Percentiles rank a stretch among this genome's conserved stretches.
Conservation (phyloP, 208 protist species). For the Leishmania guyanensis region DNA sequence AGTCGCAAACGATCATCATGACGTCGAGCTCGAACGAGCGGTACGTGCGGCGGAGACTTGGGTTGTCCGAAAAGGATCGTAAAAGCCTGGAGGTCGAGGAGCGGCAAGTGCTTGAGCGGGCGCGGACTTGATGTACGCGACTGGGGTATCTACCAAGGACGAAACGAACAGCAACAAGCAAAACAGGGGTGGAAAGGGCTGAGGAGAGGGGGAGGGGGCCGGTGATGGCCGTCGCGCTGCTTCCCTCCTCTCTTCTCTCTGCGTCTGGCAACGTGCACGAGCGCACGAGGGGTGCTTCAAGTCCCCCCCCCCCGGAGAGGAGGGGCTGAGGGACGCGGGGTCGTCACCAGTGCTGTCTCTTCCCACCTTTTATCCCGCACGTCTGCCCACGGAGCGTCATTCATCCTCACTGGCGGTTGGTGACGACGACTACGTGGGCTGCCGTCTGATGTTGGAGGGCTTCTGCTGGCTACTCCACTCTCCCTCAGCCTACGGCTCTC, state of each 20-base stretch:
- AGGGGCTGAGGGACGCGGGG: background rate
- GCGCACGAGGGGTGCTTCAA: background rate
- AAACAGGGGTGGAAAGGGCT: background rate
- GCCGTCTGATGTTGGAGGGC: background rate
- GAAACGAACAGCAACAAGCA: background rate
- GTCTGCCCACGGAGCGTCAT: background rate
- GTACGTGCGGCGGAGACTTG: slow-evolving; percentile 75
- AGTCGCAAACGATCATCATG: slow-evolving; percentile 82
- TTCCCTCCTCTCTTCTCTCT: background rate
- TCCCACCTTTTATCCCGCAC: background rate
- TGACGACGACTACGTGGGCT: background rate
- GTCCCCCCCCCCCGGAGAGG: background rate
- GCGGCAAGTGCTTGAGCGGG: background rate
- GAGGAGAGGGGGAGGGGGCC: background rate
- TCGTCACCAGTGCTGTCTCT: background rate
- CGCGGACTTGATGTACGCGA: background rate
- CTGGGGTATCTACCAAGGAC: background rate
- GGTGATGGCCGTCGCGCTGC: background rate
- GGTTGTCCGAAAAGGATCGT: slow-evolving; percentile 51
- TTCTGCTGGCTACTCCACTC: background rate
- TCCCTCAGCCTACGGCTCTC: background rate
- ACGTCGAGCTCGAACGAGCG: slow-evolving; percentile 66
- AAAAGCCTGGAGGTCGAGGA: slow-evolving; percentile 13
- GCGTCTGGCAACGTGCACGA: background rate
- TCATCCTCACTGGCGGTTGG: background rate